Base-by-base conservation (phyloP, 2,329 filamentous ascomycete genomes). In the Madurella fahalii region DNA sequence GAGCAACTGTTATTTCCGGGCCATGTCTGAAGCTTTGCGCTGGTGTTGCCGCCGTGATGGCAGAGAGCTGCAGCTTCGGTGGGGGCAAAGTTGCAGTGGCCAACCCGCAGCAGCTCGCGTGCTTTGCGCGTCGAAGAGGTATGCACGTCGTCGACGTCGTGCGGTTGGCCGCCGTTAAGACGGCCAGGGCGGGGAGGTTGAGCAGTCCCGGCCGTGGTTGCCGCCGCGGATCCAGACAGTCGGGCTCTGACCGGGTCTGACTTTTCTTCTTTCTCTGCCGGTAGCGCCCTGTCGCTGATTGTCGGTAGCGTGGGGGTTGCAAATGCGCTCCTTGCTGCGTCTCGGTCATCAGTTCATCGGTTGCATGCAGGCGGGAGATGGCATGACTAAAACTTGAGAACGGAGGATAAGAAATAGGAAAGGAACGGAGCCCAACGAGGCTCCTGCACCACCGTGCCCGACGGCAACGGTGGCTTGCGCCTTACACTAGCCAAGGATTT, bases 341-440 rank as follows among this genome's bases (percentile, higher is more conserved):
- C 44, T 15, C 32, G 44, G 34, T 9, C 2, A 37, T 37, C 34
- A 15, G 34, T 15, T 37, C 31, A 39, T 47, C 44, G 20, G 31
- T 34, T 31, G 12, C n/a, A 47, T 11, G 31, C 31, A 15, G 13
- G 16, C 20, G 30, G 45, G 32, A 11, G 34, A 12, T 31, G 41
- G 20, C 40, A 49, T 54, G 52, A 54, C 52, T 54, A 54, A 54
- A 46, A 11, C 25, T 40, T 54, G 34, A 47, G n/a, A 45, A 45
- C 25, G 43, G 20, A 44, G 37, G 40, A 54, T 44, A 49, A 40
- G 9, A 54, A 49, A 45, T 25, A 25, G 25, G 25, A 30, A 53
- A 53, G 39, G 30, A 16, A 39, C 30, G 31, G 31, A 49, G 40
- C 52, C 45, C 52, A 46, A 54, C 52, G 31, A 47, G 40, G 37